Percentiles rank a stretch among this genome's conserved stretches.
These are phyloP conservation scores for Entrophospora sp. DNA, from an alignment of 192 early-diverging fungal genomes.

Conservation along the genomic window DNA sequence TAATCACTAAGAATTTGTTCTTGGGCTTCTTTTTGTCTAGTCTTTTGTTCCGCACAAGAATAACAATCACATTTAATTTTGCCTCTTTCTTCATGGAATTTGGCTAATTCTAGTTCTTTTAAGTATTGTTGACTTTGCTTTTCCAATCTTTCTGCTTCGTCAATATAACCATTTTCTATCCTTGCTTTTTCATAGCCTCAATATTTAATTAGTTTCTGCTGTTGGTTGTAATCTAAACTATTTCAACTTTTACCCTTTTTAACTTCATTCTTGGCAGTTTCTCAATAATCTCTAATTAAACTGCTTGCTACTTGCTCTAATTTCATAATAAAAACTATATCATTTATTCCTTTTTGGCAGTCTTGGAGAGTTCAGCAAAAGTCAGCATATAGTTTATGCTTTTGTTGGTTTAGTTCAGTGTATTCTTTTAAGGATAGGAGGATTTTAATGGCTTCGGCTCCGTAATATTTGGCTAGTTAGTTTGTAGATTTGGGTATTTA, in stretches of 20 bases:
- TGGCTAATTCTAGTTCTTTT: conserved; percentile 8
- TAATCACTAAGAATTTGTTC: background rate
- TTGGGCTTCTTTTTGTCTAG: background rate
- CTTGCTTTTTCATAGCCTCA: background rate
- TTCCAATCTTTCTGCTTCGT: background rate
- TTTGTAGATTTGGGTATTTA: conserved; percentile 11
- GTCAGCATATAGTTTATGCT: background rate
- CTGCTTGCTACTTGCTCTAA: background rate
- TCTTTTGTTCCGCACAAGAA: background rate
- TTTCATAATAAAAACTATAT: background rate
- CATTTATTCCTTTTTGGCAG: background rate
- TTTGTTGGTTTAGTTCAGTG: background rate
- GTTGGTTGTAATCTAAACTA: background rate
- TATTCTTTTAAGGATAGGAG: background rate
- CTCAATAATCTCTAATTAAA: conserved; percentile 5
- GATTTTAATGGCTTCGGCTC: background rate
- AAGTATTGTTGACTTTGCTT: background rate
- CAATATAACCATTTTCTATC: background rate
- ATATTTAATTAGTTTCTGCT: conserved; percentile 4
- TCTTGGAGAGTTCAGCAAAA: background rate
- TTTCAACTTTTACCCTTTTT: background rate
- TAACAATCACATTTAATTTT: conserved; percentile 11
- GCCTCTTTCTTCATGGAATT: conserved; percentile 4
- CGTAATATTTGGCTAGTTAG: conserved; percentile 12
- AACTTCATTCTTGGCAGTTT: background rate